Conservation (phyloP, 805 yeast species). For the Deakozyma indianensis region DNA sequence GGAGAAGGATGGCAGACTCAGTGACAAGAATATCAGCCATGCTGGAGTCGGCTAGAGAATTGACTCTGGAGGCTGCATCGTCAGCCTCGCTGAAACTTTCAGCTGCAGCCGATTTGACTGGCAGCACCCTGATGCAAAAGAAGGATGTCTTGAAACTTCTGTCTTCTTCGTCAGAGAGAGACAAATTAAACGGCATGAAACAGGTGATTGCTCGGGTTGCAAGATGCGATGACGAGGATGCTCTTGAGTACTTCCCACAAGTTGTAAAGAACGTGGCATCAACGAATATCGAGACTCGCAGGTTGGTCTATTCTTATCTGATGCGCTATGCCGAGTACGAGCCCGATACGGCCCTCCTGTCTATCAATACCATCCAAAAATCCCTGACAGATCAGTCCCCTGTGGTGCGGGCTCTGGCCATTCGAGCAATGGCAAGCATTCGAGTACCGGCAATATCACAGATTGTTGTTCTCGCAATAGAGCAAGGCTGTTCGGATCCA, state of each 20-base stretch:
- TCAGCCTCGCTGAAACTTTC: slow-evolving; percentile 49
- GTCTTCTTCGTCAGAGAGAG: slow-evolving; percentile 56
- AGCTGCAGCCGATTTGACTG: slow-evolving; percentile 12
- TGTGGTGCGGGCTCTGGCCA: slow-evolving; percentile 52
- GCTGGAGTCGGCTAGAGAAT: slow-evolving; percentile 64
- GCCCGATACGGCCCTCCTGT: slow-evolving; percentile 78
- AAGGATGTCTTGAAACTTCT: slow-evolving; percentile 48
- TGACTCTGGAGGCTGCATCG: slow-evolving; percentile 73
- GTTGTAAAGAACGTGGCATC: slow-evolving; percentile 81
- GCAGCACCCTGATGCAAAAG: slow-evolving; percentile 38
- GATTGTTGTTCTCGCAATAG: slow-evolving; percentile 58
- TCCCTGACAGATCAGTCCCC: slow-evolving; percentile 59
- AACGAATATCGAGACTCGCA: slow-evolving; percentile 44
- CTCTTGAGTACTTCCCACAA: slow-evolving; percentile 53
- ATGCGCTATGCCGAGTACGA: slow-evolving; percentile 65
- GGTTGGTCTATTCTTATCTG: slow-evolving; percentile 64
- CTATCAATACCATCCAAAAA: slow-evolving; percentile 87
- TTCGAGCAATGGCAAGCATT: slow-evolving; percentile 73
- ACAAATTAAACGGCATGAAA: slow-evolving; percentile 44
- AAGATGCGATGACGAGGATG: slow-evolving; percentile 25
- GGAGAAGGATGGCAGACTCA: slow-evolving; percentile 43
- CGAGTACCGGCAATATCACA: slow-evolving; percentile 70
- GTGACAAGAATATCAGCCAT: slow-evolving; percentile 51
- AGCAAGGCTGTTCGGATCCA: slow-evolving; percentile 51
- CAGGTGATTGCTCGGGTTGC: slow-evolving; percentile 25